Base-by-base conservation (phyloP, 352 stramenopile species). In the Stramenopiles sp. region DNA sequence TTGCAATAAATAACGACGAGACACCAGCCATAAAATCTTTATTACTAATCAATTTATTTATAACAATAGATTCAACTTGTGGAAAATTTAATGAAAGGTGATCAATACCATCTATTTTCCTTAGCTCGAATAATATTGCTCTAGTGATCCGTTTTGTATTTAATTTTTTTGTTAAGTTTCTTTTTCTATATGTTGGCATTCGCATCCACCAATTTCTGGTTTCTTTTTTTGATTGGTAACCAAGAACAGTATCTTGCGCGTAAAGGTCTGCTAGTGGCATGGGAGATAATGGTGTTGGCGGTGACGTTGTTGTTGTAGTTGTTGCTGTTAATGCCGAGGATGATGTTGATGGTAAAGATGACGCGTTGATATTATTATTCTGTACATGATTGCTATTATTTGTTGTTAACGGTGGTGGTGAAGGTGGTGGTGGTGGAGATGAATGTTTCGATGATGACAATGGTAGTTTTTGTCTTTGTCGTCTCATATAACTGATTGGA, bases 11-110 rank as follows among this genome's bases (percentile, higher is more conserved):
- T 13, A 76, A 13, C 4, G 65, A 4, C 4, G 30, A 13, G 31
- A 31, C 30, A 33, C 65, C 65, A 33, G 65, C 65, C 30, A 76
- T 31, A 20, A 76, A 76, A 33, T 76, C 65, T 76, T 76, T 76
- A 33, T 76, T 76, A 13, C 13, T 53, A 13, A 53, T 53, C 13
- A 53, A 13, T 13, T 53, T 53, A 13, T 53, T 53, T 53, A 13
- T 53, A 13, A 53, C 38, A 4, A 53, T 53, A 53, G 4, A 13
- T 53, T 53, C 38, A 13, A 53, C 38, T 13, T 53, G 4, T 13
- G 4, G 4, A 13, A 53, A 13, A 13, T 13, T 53, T 53, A 53
- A 53, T 13, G 38, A 53, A 4, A 13, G 13, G 38, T 4, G 13
- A 13, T 4, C 38, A 53, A n/a, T n/a, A n/a, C 13, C 4, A 53